Percentiles rank a stretch among this genome's conserved stretches.
Evolutionary conservation across 2,329 filamentous ascomycete species (phyloP).

Genomic region (Colletotrichum nymphaeae): DNA sequence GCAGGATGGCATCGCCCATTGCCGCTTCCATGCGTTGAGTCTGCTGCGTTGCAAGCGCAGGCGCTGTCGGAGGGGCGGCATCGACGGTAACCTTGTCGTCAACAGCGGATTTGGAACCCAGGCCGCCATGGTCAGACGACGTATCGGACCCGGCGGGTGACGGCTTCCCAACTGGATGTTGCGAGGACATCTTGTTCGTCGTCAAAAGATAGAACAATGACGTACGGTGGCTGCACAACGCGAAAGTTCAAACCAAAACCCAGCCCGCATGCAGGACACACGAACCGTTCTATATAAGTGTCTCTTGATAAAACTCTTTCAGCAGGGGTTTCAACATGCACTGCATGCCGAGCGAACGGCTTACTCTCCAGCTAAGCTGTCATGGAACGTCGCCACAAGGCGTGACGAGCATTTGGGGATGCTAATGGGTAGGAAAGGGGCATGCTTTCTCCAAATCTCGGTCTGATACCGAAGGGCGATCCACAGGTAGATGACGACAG

Average conservation of each 20-base stretch:
- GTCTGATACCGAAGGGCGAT: conserved; percentile 1
- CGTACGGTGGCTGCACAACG: not conserved
- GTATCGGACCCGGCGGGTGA: conserved; percentile 22
- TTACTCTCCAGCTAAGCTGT: not conserved
- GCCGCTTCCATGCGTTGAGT: conserved; percentile 44
- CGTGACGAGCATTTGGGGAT: not conserved
- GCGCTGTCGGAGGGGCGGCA: conserved; percentile 18
- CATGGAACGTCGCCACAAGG: not conserved
- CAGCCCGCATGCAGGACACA: no score
- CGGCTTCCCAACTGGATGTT: not conserved
- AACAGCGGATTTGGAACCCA: not conserved
- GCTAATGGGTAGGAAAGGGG: conserved; percentile 1
- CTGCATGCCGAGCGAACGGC: not conserved
- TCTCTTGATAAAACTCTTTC: not conserved
- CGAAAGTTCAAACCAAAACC: not conserved
- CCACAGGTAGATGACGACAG: not conserved
- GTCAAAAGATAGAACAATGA: not conserved
- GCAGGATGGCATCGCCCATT: conserved; percentile 46
- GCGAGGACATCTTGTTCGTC: conserved; percentile 15
- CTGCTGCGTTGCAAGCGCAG: conserved; percentile 42
- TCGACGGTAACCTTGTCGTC: conserved; percentile 4
- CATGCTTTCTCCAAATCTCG: conserved; percentile 6
- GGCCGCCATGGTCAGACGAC: conserved; percentile 24
- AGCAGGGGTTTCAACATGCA: not conserved
- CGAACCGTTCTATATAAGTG: conserved; percentile 3